Evolutionary conservation across 1,284 basidiomycete genomes (phyloP).

Genomic region (Apiotrichum brassicae): DNA sequence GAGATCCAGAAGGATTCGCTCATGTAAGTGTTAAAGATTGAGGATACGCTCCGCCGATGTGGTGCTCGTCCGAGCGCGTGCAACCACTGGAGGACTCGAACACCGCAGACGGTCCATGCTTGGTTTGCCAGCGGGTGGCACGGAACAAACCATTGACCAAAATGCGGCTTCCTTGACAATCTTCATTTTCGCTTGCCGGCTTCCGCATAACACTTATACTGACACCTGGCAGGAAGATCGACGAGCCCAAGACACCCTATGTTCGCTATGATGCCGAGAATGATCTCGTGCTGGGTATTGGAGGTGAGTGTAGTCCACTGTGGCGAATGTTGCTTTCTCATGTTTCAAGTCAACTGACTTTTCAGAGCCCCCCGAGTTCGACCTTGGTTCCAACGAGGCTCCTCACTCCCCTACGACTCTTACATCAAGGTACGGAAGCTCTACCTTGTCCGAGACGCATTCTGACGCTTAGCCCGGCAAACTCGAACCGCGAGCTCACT

Average conservation of each 20-base stretch:
- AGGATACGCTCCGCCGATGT: not conserved
- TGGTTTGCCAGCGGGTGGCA: too few species aligned
- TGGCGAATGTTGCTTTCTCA: too few species aligned
- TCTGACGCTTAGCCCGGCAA: conserved; percentile 3
- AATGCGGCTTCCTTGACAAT: too few species aligned
- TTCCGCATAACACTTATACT: not conserved
- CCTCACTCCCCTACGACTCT: conserved; percentile 1
- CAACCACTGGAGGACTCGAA: too few species aligned
- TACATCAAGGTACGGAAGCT: conserved; percentile 8
- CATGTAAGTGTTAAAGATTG: conserved; percentile 55
- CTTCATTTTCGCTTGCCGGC: too few species aligned
- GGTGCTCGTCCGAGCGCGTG: not conserved
- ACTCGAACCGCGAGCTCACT: conserved; percentile 1
- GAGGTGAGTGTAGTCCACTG: conserved; percentile 51
- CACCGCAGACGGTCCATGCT: too few species aligned
- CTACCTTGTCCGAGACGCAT: not conserved
- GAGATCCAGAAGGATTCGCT: conserved; percentile 86
- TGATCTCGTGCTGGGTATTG: conserved; percentile 62
- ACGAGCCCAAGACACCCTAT: conserved; percentile 92
- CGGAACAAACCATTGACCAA: too few species aligned
- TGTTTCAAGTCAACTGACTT: too few species aligned
- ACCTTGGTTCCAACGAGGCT: conserved; percentile 21
- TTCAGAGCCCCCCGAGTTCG: conserved; percentile 54
- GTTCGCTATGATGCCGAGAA: conserved; percentile 82
- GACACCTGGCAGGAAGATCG: conserved; percentile 60